Evolutionary conservation across 352 stramenopile species (phyloP).

Genomic region (Globisporangium nagaii): DNA sequence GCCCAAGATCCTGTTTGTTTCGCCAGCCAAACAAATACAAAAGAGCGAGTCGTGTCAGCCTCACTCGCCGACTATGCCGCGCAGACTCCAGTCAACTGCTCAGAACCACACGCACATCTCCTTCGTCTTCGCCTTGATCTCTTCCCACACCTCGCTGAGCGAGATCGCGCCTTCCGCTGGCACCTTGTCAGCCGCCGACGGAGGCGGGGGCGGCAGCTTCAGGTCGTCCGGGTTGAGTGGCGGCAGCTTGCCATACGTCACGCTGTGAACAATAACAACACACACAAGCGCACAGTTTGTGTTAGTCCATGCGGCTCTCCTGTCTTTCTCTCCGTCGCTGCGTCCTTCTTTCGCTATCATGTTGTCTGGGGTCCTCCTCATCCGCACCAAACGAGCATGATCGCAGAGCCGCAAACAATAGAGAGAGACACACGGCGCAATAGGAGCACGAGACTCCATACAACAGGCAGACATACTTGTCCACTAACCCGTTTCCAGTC

Average conservation of each 20-base stretch:
- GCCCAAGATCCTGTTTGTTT: constrained; percentile 66
- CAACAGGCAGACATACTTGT: constrained; percentile 23
- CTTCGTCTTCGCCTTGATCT: constrained; percentile 75
- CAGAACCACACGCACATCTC: constrained; percentile 51
- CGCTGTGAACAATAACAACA: constrained; percentile 17
- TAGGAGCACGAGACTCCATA: too few relatives aligned
- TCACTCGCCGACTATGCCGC: too few relatives aligned
- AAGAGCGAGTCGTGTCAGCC: too few relatives aligned
- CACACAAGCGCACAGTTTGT: neutral
- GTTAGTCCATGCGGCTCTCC: neutral
- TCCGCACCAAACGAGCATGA: too few relatives aligned
- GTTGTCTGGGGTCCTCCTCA: too few relatives aligned
- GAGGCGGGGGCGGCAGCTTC: constrained; percentile 70
- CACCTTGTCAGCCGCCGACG: constrained; percentile 72
- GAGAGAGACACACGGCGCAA: too few relatives aligned
- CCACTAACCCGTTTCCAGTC: constrained; percentile 50
- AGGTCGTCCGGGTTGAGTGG: constrained; percentile 84
- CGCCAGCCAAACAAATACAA: neutral
- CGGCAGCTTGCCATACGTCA: constrained; percentile 71
- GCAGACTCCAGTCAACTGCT: too few relatives aligned
- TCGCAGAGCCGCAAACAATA: neutral
- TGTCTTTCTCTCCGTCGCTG: neutral
- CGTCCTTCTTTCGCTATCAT: neutral
- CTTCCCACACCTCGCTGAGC: constrained; percentile 77
- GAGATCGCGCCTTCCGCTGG: constrained; percentile 64